Conservation (phyloP, 768 basidiomycete species). For the Lyophyllum semitale region DNA sequence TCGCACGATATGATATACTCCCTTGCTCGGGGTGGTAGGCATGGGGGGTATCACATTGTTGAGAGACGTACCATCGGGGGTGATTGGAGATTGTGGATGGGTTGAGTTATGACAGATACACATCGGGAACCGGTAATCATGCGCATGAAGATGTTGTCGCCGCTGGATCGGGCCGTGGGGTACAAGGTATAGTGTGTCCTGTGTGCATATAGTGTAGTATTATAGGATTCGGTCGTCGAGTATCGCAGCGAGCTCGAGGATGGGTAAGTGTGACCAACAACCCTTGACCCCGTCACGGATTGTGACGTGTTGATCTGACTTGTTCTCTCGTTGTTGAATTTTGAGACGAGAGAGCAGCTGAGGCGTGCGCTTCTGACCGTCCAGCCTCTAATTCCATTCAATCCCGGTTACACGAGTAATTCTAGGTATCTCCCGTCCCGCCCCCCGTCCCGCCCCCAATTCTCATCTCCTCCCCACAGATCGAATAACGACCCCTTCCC, state of each 20-base stretch:
- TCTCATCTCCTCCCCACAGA: conserved; percentile 3
- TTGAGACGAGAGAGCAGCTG: conserved; percentile 5
- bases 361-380: conserved; percentile 6
- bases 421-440: conserved; percentile 2
- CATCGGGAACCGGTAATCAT: conserved; percentile 1
- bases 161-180: background rate
- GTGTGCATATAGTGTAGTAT: background rate
- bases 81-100: background rate
- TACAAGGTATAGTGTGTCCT: background rate
- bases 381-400: conserved; percentile 1
- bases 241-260: too few relatives aligned
- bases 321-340: conserved; percentile 6
- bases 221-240: background rate
- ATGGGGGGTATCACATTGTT: too few relatives aligned
- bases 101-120: background rate
- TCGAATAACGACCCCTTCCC: background rate
- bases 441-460: conserved; percentile 14
- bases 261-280: conserved; percentile 5
- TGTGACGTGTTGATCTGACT: conserved; percentile 11
- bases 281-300: conserved; percentile 5
- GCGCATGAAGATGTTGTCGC: background rate
- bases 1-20: too few relatives aligned
- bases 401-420: conserved; percentile 1
- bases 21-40: too few relatives aligned
- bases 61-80: too few relatives aligned